A percentile compares a stretch with the other conserved stretches of the same genome.
phyloP scores from a whole-genome alignment of 1,284 basidiomycete species.

The Melampsora americana region DNA sequence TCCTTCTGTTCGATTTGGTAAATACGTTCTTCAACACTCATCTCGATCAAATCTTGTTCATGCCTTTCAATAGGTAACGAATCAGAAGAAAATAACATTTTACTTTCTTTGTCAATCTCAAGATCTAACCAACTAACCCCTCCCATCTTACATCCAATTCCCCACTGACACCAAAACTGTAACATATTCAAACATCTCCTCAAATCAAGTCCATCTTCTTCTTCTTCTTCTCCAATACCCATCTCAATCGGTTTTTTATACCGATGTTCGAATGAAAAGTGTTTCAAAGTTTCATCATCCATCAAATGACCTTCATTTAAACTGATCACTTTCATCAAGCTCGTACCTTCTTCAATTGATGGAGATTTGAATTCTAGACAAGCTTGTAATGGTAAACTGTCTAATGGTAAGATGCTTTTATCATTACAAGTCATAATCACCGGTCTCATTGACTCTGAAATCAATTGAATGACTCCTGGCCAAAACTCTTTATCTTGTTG shows the following conservation, averaged over 20 bases:
- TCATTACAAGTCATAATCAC: conserved; percentile 90
- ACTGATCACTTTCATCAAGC: conserved; percentile 18
- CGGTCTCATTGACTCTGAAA: conserved; percentile 75
- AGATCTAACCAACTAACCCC: conserved; percentile 23
- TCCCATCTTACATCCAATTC: background rate
- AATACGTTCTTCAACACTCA: no score
- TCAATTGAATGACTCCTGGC: conserved; percentile 74
- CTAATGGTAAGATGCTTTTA: conserved; percentile 51
- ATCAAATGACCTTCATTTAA: conserved; percentile 17
- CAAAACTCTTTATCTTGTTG: conserved; percentile 89
- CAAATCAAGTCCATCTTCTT: conserved; percentile 58
- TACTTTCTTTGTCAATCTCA: background rate
- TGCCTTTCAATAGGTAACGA: conserved; percentile 1
- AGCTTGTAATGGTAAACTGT: conserved; percentile 14
- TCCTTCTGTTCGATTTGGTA: background rate
- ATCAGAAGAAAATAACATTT: conserved; percentile 41
- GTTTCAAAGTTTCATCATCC: background rate
- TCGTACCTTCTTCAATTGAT: background rate
- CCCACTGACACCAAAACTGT: conserved; percentile 59
- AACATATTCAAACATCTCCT: conserved; percentile 63
- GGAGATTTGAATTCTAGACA: conserved; percentile 13
- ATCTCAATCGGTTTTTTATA: background rate
- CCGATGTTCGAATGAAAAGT: background rate
- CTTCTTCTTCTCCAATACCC: no score
- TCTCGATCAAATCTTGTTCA: conserved; percentile 11